Evolutionary conservation across 148 eudicot species (phyloP), one percentile per base, ranked within the genome.

Genomic region (Camellia sinensis): DNA sequence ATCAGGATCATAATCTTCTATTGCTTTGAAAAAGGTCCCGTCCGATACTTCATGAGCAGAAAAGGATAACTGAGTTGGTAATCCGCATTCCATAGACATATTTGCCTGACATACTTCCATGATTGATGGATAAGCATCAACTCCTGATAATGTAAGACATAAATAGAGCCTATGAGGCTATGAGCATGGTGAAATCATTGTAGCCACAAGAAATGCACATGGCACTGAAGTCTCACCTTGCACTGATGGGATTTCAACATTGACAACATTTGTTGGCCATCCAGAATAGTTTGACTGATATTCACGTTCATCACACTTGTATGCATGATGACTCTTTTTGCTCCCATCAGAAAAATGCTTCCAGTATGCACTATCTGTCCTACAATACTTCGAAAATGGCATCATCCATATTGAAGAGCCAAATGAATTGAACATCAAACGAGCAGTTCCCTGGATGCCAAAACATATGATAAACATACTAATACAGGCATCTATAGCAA

Each of bases 351-450:
- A 78, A 76, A 93, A 89, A 86, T 93, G 93, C 84, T 84, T 96
- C 84, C 83, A 82, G 84, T 92, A 92, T 83, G 72, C 82, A 79
- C 80, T 80, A 65, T 92, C 99, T 37, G 90, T 85, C 89, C 80
- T 89, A 84, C 98, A 96, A 82, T 93, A 85, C 82, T 86, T 85
- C 76, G 98, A 93, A 89, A 89, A 89, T 67, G 99, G 99, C 91
- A 91, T 74, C 98, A 96, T 93, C 99, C 98, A 96, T 60, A 89
- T 70, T 57, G 98, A 89, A 81, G 98, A 96, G 53, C 90, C 99
- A 86, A 96, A 96, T 84, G 99, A 92, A 86, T 92, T 96, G 89
- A 90, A 92, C 99, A 96, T 87, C 87, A 91, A 80, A 52, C 98
- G 99, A 83, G 98, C 95, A 57, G 98, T 96, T 86, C 98, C 98